These are phyloP conservation scores for Yarrowia sp. DNA, from an alignment of 805 yeast genomes.

Conservation along the genomic window DNA sequence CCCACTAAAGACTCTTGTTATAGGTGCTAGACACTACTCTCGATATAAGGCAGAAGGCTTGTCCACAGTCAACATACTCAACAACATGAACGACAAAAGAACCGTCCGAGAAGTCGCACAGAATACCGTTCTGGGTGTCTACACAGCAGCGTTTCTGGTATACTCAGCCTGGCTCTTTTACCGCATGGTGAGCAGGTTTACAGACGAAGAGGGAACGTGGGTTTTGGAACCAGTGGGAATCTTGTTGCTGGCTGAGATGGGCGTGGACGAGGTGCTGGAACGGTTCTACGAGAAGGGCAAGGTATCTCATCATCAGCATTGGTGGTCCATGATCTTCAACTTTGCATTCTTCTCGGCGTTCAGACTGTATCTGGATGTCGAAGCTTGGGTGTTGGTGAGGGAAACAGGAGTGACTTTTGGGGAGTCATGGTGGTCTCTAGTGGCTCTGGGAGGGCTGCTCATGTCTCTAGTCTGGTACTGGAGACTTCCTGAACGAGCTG, in stretches of 20 bases:
- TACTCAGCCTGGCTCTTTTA: slow-evolving; percentile 9
- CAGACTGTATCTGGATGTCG: neutral
- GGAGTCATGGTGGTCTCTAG: neutral
- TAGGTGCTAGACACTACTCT: too few relatives aligned
- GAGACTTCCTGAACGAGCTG: neutral
- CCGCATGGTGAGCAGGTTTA: neutral
- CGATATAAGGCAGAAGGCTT: too few relatives aligned
- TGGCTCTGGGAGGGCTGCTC: neutral
- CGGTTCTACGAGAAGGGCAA: neutral
- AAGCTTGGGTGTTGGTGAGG: neutral
- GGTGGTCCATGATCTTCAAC: slow-evolving; percentile 12
- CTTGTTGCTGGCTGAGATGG: neutral
- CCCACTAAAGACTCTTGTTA: too few relatives aligned
- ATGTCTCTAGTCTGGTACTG: neutral
- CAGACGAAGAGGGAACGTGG: neutral
- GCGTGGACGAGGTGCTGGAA: neutral
- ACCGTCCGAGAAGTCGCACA: neutral
- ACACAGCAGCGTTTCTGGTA: neutral
- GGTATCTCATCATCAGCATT: neutral
- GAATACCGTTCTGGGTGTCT: neutral
- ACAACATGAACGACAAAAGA: neutral
- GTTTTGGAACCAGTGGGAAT: neutral
- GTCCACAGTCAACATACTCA: too few relatives aligned
- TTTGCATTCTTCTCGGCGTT: neutral
- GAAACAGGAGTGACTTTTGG: neutral